Conservation (phyloP, 495 filamentous ascomycete species). For the Neurospora sp. region DNA sequence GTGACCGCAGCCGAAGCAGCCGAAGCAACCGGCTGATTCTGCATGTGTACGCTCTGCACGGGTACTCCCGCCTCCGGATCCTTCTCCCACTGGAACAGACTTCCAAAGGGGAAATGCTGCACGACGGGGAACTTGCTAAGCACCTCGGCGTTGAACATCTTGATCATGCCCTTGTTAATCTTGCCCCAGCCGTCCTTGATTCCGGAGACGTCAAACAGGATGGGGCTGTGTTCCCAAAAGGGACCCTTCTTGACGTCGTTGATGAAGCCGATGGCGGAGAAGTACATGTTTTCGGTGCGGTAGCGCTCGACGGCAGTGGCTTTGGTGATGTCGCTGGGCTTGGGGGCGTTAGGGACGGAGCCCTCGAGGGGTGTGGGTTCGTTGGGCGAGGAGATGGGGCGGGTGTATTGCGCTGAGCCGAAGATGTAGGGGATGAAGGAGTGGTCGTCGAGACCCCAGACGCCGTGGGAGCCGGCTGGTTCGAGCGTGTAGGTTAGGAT, state of each 20-base stretch:
- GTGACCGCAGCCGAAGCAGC: conserved; percentile 10
- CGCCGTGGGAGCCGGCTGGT: conserved; percentile 88
- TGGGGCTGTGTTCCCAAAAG: conserved; percentile 97
- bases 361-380: conserved; percentile 64
- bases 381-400: conserved; percentile 51
- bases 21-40: conserved; percentile 40
- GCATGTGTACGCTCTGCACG: conserved; percentile 42
- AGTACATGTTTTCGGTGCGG: conserved; percentile 77
- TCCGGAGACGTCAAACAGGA: conserved; percentile 89
- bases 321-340: conserved; percentile 59
- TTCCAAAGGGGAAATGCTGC: conserved; percentile 92
- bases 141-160: conserved; percentile 94
- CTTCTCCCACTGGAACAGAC: conserved; percentile 70
- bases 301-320: conserved; percentile 54
- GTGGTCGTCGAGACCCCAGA: conserved; percentile 97
- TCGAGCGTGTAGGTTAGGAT: conserved; percentile 92
- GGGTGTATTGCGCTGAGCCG: conserved; percentile 78
- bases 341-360: conserved; percentile 59
- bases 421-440: conserved; percentile 95
- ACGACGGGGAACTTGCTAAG: conserved; percentile 92
- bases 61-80: conserved; percentile 51
- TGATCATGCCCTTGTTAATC: conserved; percentile 98
- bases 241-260: conserved; percentile 95
- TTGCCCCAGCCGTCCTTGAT: conserved; percentile 90
- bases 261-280: conserved; percentile 97